A percentile compares a stretch with the other conserved stretches of the same genome.
These are phyloP conservation scores for Cryoendolithus antarcticus DNA, from an alignment of 2,329 filamentous ascomycete species.

Conservation along the genomic window DNA sequence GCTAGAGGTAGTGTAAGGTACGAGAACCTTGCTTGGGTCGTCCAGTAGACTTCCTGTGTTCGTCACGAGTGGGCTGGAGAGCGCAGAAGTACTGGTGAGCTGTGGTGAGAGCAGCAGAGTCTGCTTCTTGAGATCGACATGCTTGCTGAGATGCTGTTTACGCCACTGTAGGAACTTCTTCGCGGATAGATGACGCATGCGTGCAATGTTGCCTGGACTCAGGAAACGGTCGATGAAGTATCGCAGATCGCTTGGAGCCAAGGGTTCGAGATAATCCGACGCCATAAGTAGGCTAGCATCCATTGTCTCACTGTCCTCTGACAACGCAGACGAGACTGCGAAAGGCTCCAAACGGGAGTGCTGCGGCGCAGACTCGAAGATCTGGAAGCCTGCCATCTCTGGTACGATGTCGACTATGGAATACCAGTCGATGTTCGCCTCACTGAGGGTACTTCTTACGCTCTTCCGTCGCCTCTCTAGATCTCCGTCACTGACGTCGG, in stretches of 20 bases:
- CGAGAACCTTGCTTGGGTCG: slow-evolving; percentile 20
- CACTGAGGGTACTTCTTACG: background rate
- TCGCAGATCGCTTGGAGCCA: slow-evolving; percentile 62
- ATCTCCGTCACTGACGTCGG: slow-evolving; percentile 43
- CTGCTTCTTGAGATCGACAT: slow-evolving; percentile 16
- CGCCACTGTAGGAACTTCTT: slow-evolving; percentile 70
- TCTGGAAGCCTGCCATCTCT: background rate
- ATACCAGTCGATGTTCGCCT: slow-evolving; percentile 3
- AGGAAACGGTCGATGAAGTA: slow-evolving; percentile 63
- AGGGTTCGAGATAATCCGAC: slow-evolving; percentile 73
- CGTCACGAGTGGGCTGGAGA: slow-evolving; percentile 11
- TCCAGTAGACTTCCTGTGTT: slow-evolving; percentile 16
- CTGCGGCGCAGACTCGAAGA: background rate
- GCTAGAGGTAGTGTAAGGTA: slow-evolving; percentile 19
- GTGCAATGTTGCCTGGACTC: slow-evolving; percentile 62
- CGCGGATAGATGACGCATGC: slow-evolving; percentile 70
- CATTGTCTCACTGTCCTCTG: slow-evolving; percentile 67
- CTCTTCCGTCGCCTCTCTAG: background rate
- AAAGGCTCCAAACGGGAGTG: slow-evolving; percentile 38
- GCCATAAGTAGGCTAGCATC: slow-evolving; percentile 91
- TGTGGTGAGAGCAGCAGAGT: slow-evolving; percentile 11
- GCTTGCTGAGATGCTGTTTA: slow-evolving; percentile 18
- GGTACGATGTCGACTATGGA: slow-evolving; percentile 5
- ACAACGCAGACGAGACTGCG: slow-evolving; percentile 62
- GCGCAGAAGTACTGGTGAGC: slow-evolving; percentile 7